phyloP scores from a whole-genome alignment of 306 rosid species.

The Abrus pulchellus region DNA sequence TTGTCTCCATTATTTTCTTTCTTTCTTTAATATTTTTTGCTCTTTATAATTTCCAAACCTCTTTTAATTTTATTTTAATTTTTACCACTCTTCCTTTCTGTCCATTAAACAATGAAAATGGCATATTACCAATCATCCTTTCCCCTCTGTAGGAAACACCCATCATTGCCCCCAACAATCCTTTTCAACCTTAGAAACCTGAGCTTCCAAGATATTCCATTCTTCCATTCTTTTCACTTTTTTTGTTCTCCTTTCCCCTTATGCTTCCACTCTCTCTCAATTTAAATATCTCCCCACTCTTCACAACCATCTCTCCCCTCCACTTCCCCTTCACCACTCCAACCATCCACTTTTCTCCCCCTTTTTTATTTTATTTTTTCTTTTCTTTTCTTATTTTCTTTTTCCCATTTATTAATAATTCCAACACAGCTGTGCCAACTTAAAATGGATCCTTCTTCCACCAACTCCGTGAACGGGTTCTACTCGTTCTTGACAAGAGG shows the following conservation, averaged over 20 bases:
- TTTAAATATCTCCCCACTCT: constrained; percentile 63
- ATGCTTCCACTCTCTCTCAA: constrained; percentile 60
- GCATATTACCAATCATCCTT: constrained; percentile 97
- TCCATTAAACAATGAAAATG: constrained; percentile 94
- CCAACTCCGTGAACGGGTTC: constrained; percentile 98
- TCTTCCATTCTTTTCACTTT: constrained; percentile 53
- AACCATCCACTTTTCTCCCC: neutral
- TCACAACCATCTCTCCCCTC: constrained; percentile 33
- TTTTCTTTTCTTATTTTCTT: neutral
- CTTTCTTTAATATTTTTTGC: neutral
- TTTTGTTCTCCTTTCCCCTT: constrained; percentile 17
- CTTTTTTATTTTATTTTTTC: neutral
- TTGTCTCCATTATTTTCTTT: constrained; percentile 30
- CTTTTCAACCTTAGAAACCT: constrained; percentile 96
- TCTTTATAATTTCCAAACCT: neutral
- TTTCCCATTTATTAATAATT: neutral
- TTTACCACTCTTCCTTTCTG: constrained; percentile 51
- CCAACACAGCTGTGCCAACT: neutral
- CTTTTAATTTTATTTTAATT: neutral
- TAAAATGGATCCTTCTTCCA: constrained; percentile 87
- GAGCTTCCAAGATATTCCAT: constrained; percentile 83
- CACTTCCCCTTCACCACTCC: constrained; percentile 39
- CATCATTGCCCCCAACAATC: constrained; percentile 99
- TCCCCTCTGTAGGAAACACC: constrained; percentile 99
- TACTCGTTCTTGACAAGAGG: constrained; percentile 89